Evolutionary conservation across 306 rosid genomes (phyloP).

Genomic region (Vachellia pachyceras): DNA sequence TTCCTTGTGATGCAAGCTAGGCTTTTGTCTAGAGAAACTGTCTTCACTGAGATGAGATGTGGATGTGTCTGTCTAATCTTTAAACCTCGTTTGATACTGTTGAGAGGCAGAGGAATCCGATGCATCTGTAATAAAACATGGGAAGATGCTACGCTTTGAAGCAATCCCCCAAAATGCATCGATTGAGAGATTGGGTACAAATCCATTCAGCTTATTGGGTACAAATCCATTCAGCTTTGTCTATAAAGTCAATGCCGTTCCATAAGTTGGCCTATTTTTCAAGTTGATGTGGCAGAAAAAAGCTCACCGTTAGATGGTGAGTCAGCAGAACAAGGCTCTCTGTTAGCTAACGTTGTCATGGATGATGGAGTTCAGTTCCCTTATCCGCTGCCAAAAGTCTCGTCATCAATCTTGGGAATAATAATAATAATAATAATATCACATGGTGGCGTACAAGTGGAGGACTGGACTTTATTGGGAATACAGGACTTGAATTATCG

Average conservation of each 20-base stretch:
- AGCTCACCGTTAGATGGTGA: background rate
- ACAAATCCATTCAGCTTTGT: slow-evolving; percentile 33
- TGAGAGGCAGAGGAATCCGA: background rate
- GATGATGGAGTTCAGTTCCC: background rate
- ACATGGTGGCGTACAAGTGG: background rate
- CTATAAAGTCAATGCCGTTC: too few relatives aligned
- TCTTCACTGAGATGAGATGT: slow-evolving; percentile 3
- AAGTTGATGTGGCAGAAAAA: background rate
- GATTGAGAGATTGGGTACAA: too few relatives aligned
- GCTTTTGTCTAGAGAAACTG: background rate
- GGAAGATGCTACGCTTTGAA: slow-evolving; percentile 14
- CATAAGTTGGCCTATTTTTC: background rate
- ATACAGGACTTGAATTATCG: background rate
- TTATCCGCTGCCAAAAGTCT: background rate
- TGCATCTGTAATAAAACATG: background rate
- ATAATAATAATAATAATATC: background rate
- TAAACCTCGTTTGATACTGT: background rate
- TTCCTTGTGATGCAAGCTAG: background rate
- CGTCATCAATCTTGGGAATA: slow-evolving; percentile 14
- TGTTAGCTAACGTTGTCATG: background rate
- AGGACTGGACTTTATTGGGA: background rate
- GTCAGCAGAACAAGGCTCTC: slow-evolving; percentile 5
- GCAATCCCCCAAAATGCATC: background rate
- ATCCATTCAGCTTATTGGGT: too few relatives aligned
- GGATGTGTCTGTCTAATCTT: background rate